Conservation (phyloP, 2,329 filamentous ascomycete genomes). For the Hypomyces rosellus region DNA sequence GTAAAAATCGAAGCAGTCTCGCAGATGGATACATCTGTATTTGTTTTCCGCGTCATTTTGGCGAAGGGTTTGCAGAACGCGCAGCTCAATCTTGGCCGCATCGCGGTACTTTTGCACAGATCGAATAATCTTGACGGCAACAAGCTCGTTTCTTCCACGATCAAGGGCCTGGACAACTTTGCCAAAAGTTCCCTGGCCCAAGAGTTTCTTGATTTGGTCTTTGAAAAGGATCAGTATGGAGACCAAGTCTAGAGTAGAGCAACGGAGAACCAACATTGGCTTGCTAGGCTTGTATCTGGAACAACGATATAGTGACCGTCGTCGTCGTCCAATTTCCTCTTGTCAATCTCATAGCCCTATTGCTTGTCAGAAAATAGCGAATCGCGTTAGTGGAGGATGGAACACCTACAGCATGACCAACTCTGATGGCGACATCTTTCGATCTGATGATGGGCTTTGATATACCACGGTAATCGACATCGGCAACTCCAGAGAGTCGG, state of each 20-base stretch:
- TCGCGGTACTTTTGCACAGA: constrained; percentile 97
- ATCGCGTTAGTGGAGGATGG: neutral
- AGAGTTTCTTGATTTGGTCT: constrained; percentile 82
- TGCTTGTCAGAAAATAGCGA: neutral
- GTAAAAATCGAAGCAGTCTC: constrained; percentile 92
- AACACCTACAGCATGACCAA: neutral
- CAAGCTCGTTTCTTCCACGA: constrained; percentile 63
- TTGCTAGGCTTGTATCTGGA: constrained; percentile 80
- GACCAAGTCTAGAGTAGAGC: neutral
- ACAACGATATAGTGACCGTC: constrained; percentile 94
- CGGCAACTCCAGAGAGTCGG: neutral
- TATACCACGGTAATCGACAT: neutral
- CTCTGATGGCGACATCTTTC: neutral
- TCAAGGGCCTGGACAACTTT: constrained; percentile 93
- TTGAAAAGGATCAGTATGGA: constrained; percentile 4
- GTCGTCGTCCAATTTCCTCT: constrained; percentile 78
- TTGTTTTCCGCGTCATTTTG: constrained; percentile 85
- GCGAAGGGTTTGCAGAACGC: constrained; percentile 82
- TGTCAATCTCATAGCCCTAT: neutral
- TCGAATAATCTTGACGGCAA: constrained; percentile 94
- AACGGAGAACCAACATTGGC: constrained; percentile 63
- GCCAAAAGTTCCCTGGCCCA: constrained; percentile 93
- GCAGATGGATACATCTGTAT: constrained; percentile 91
- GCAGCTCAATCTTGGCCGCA: constrained; percentile 84
- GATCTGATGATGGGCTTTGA: neutral